Base-by-base conservation (phyloP, 768 basidiomycete genomes). In the Suillus variegatus region DNA sequence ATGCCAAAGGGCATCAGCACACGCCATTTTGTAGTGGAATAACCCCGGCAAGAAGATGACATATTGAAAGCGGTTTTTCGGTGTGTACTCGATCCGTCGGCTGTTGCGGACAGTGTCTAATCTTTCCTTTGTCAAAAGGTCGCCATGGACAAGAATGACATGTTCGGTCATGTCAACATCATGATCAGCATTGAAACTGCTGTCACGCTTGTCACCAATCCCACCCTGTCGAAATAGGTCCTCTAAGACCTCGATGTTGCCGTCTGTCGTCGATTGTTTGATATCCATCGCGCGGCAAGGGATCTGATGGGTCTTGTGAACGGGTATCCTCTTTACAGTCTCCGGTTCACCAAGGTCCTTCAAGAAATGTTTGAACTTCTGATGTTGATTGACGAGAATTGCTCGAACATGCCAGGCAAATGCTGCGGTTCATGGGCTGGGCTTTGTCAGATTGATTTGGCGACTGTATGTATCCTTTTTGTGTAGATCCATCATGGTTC, bases 1-100 rank as follows among this genome's bases (percentile, higher is more conserved):
- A 4, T 57, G 20, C 70, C 70, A 74, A 0, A 73, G 20, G 0
- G 71, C 69, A 58, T 79, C 74, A 0, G 69, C 70, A n/a, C 61
- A 62, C 0, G 77, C 74, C 72, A 79, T 79, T 62, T 76, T 78
- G 20, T 76, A 62, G 65, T 78, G 79, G 57, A 81, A 81, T 0
- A 80, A 60, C 0, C 77, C 79, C 1, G 69, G 66, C 1, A 81
- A 65, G 55, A 74, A 81, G 0, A 82, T 65, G 1, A 80, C 61
- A 44, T 65, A 71, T 43, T 82, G 78, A 4, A 78, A 64, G 0
- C 77, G 69, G 1, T 58, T 58, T 71, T 71, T 76, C 0, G 77
- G 71, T 8, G 75, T 78, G 1, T 18, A 4, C 63, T 83, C 78
- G 1, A 70, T 65, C 12, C 66, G 46, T 2, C 76, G 74, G 3